phyloP scores from a whole-genome alignment of 768 basidiomycete genomes.

The Tulasnella sp. region DNA sequence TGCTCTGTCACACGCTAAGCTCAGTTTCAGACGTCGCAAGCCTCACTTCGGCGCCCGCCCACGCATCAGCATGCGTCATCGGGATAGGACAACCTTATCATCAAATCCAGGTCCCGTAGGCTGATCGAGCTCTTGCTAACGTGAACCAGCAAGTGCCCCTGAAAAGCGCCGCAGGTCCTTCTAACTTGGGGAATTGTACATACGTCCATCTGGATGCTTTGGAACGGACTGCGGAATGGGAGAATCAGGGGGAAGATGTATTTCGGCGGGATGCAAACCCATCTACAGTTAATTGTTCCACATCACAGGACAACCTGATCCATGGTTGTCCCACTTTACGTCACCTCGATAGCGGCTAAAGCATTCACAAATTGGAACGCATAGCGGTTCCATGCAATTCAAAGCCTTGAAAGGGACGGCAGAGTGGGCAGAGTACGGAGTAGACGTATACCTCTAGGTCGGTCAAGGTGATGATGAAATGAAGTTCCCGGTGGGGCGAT shows the following conservation, averaged over 20 bases:
- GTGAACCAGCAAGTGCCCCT: not conserved
- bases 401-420: not conserved
- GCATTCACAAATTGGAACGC: not conserved
- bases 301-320: not conserved
- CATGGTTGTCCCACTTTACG: not conserved
- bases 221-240: not conserved
- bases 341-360: not conserved
- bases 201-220: not conserved
- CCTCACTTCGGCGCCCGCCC: constrained; percentile 1
- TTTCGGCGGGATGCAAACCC: not conserved
- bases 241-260: not conserved
- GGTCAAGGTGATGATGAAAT: not conserved
- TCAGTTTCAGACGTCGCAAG: not conserved
- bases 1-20: not conserved
- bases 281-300: not conserved
- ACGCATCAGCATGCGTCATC: not conserved
- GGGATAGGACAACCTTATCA: not conserved
- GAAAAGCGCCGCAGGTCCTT: not conserved
- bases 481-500: not conserved
- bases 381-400: not conserved
- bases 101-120: not conserved
- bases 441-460: not conserved
- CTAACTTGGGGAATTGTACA: not conserved
- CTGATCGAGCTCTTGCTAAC: not conserved
- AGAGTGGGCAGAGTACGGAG: not conserved